phyloP scores from a whole-genome alignment of 1,284 basidiomycete species.

The Cutaneotrichosporon curvatum region DNA sequence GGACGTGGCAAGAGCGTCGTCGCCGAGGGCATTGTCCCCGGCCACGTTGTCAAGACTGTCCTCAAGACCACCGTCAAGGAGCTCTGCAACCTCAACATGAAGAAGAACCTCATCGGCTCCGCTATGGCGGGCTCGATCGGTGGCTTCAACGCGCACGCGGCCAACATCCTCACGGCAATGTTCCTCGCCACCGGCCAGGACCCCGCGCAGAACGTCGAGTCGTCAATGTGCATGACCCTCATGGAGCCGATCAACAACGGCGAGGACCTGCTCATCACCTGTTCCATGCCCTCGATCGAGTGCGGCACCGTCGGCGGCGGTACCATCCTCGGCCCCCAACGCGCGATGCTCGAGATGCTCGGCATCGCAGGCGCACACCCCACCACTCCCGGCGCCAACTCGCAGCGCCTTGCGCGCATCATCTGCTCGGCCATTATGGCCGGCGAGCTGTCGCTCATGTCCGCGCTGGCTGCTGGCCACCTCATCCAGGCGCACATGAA shows the following conservation, averaged over 20 bases:
- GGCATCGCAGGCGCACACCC: constrained; percentile 80
- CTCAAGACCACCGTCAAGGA: constrained; percentile 92
- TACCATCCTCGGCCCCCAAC: constrained; percentile 80
- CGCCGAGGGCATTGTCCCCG: constrained; percentile 89
- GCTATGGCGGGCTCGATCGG: constrained; percentile 97
- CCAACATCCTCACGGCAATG: constrained; percentile 93
- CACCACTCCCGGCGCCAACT: constrained; percentile 74
- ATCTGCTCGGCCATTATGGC: constrained; percentile 90
- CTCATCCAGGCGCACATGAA: constrained; percentile 77
- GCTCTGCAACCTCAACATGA: constrained; percentile 84
- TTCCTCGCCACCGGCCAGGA: constrained; percentile 98
- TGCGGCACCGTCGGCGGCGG: constrained; percentile 96
- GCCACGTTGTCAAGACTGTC: constrained; percentile 77
- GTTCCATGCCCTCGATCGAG: constrained; percentile 93
- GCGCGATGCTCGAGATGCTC: constrained; percentile 84
- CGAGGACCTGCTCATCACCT: constrained; percentile 81
- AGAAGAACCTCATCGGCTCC: constrained; percentile 97
- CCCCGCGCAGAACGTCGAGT: constrained; percentile 98
- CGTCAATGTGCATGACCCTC: constrained; percentile 94
- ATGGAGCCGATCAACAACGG: constrained; percentile 95
- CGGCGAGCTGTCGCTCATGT: constrained; percentile 80
- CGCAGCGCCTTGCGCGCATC: constrained; percentile 75
- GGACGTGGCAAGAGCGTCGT: constrained; percentile 96
- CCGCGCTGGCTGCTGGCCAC: constrained; percentile 84
- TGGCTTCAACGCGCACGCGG: constrained; percentile 97